Conservation (phyloP, 2,329 filamentous ascomycete genomes). For the Corniculantispora saksenae region DNA sequence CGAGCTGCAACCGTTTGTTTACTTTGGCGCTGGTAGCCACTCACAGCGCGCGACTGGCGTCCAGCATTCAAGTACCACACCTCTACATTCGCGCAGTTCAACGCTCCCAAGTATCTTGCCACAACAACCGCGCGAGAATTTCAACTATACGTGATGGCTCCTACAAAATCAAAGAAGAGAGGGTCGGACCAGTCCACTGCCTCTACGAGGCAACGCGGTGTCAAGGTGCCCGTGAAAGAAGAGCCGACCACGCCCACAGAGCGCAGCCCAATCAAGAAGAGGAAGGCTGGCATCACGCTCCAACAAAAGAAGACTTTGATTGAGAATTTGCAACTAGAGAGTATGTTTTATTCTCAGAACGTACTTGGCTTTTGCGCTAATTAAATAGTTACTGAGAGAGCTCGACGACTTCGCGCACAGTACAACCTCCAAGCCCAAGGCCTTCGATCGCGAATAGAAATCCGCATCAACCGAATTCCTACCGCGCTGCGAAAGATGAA, state of each 20-base stretch:
- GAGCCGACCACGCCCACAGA: conserved; percentile 41
- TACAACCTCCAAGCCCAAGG: conserved; percentile 87
- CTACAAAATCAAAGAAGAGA: conserved; percentile 19
- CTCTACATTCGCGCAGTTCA: conserved; percentile 3
- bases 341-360: conserved; percentile 50
- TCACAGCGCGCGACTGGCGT: conserved; percentile 17
- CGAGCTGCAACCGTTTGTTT: conserved; percentile 24
- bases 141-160: conserved; percentile 13
- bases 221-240: conserved; percentile 27
- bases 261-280: conserved; percentile 65
- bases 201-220: conserved; percentile 18
- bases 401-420: conserved; percentile 82
- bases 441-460: conserved; percentile 81
- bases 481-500: conserved; percentile 73
- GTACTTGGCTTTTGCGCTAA: conserved; percentile 22
- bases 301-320: conserved; percentile 83
- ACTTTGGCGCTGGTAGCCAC: conserved; percentile 19
- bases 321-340: conserved; percentile 86
- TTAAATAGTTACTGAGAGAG: conserved; percentile 75
- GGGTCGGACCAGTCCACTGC: conserved; percentile 13
- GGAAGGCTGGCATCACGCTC: conserved; percentile 60
- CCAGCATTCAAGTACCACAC: not conserved
- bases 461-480: conserved; percentile 91
- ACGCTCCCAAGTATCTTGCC: not conserved
- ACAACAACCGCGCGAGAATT: not conserved